A percentile compares a stretch with the other conserved stretches of the same genome.
These are phyloP conservation scores for Ophiostoma sp. DNA, from an alignment of 2,329 filamentous ascomycete genomes.

Conservation along the genomic window DNA sequence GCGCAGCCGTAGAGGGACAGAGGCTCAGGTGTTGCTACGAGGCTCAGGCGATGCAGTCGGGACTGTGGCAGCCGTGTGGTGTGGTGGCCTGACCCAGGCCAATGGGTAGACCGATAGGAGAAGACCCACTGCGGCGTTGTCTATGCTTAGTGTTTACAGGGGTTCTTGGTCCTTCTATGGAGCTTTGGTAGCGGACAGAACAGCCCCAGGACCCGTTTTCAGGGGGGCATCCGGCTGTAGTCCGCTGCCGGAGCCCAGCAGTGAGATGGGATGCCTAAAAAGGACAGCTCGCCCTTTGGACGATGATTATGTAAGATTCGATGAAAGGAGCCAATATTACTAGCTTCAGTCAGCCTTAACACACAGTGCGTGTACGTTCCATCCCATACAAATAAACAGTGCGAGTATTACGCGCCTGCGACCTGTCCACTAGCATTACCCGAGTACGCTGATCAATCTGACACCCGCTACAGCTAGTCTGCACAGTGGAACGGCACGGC, in stretches of 20 bases:
- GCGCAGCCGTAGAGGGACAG: background rate
- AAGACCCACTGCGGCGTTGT: background rate
- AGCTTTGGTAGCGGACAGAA: no score
- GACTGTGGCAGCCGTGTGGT: slow-evolving; percentile 8
- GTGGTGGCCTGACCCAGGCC: slow-evolving; percentile 8
- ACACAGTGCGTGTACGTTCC: background rate
- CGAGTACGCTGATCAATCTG: background rate
- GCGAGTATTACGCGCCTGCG: background rate
- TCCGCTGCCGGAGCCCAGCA: background rate
- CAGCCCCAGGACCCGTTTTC: no score
- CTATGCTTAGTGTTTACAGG: no score
- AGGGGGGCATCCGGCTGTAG: no score
- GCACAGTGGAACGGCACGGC: slow-evolving; percentile 3
- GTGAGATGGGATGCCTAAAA: background rate
- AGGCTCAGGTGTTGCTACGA: background rate
- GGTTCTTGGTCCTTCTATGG: no score
- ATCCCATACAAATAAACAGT: background rate
- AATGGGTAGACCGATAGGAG: background rate
- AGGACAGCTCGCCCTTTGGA: background rate
- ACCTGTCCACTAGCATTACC: no score
- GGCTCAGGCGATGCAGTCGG: background rate
- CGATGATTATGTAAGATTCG: background rate
- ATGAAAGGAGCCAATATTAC: no score
- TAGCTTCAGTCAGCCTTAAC: background rate
- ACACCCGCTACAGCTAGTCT: background rate